Base-by-base conservation (phyloP, 2,329 filamentous ascomycete genomes). In the Penicillium sclerotigenum region DNA sequence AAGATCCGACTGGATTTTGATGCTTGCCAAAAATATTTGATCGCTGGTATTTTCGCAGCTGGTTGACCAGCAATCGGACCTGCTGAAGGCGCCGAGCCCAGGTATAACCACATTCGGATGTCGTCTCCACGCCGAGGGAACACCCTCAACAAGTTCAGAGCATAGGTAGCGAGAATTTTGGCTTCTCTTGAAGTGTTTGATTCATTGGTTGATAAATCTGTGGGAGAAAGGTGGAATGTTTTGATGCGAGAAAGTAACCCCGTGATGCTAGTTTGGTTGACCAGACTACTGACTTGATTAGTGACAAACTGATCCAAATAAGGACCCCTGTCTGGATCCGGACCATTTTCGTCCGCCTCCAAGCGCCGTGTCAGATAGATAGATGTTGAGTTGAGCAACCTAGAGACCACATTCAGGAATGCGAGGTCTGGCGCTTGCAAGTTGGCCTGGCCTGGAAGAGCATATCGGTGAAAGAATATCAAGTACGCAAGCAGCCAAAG, bases 101-200 rank as follows among this genome's bases (percentile, higher is more conserved):
- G 81, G 68, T 94, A 97, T 0, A 97, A 79, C 77, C 91, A 93
- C 90, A 97, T 96, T 22, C 92, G 87, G 58, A 97, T 95, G 57
- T 97, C 91, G 67, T 97, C 92, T 4, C 87, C 87, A 57, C 85
- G 83, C 7, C 81, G 78, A 9, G 93, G 91, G 62, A 97, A 97
- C 65, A 91, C 92, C 56, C 89, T 85, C 4, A 97, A 78, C 3
- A 99, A 77, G 0, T 90, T 92, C 37, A 97, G 79, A 3, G 91
- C 90, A 69, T 96, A 97, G 28, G 88, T 90, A 13, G 93, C 91
- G 37, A 96, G 79, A 13, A 90, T 77, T 63, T 87, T 88, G 2
- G 89, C 87, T 68, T 89, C 84, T 56, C 82, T 78, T 8, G 77
- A 75, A 22, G 78, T 66, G 67, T 77, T 68, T 61, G 74, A 59